Evolutionary conservation across 768 basidiomycete genomes (phyloP), one percentile per base, ranked within the genome.

Genomic region (Lactarius quietus): DNA sequence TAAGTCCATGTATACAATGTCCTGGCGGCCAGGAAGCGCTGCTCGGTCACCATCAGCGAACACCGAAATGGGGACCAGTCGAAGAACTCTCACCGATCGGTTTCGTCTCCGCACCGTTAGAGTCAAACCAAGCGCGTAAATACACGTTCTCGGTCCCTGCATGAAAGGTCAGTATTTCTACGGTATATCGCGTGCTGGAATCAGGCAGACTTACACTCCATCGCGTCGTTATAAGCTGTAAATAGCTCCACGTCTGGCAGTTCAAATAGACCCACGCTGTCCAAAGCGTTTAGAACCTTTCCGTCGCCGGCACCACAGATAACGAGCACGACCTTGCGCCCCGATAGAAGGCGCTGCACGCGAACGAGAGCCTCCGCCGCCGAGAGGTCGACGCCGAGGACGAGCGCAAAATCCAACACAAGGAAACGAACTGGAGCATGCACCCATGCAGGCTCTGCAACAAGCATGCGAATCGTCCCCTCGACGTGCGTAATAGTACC

Each of bases 61-160:
- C 12, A 9, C 18, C 8, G 9, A 28, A 0, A 29, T 51, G 17
- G 17, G 20, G 15, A 15, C 59, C 39, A 35, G 75, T 15, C 69
- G 33, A 56, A 10, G 39, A 29, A 3, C 18, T 83, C 86, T 70
- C 62, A 86, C 82, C 68, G 76, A 80, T 68, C 39, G 78, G 62
- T 62, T 71, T 33, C 2, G 75, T 78, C 72, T 90, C 86, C 26
- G 81, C 73, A 70, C 88, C 88, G 72, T 85, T 85, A 0, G 85
- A 83, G 65, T 80, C 78, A 68, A 90, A 89, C 90, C 89, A 92
- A 9, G 90, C 87, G 60, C 83, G 84, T 67, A 98, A 73, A 76
- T 97, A 97, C 0, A 86, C 90, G 76, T 98, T 98, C 77, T 98
- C 95, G 0, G 93, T 95, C 95, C 95, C 91, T 92, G 56, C 83